Percentiles rank a stretch among this genome's conserved stretches.
Evolutionary conservation across 2,329 filamentous ascomycete species (phyloP).

Genomic region (Fusarium veterinarium): DNA sequence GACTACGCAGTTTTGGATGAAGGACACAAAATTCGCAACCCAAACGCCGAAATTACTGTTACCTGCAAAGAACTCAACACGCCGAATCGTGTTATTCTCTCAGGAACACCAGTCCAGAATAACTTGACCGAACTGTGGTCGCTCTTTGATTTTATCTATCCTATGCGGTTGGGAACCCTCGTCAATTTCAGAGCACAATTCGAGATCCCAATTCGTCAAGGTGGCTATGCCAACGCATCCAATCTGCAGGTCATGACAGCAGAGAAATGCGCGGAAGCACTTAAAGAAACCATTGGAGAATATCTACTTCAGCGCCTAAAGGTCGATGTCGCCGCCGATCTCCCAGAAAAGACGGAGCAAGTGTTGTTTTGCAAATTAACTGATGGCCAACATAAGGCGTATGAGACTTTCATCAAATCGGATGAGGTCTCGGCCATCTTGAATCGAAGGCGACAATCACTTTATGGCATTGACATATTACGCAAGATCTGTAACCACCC

Average conservation of each 20-base stretch:
- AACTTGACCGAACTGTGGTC: conserved; percentile 97
- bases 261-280: conserved; percentile 89
- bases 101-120: conserved; percentile 97
- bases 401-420: conserved; percentile 83
- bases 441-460: conserved; percentile 77
- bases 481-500: conserved; percentile 99
- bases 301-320: conserved; percentile 95
- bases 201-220: conserved; percentile 91
- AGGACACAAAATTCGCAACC: conserved; percentile 98
- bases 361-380: conserved; percentile 97
- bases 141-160: conserved; percentile 96
- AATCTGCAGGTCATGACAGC: conserved; percentile 96
- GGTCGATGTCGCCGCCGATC: conserved; percentile 89
- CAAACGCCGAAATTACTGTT: conserved; percentile 93
- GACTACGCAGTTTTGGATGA: conserved; percentile 95
- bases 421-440: conserved; percentile 88
- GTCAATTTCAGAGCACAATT: conserved; percentile 93
- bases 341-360: conserved; percentile 95
- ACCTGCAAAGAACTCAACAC: conserved; percentile 95
- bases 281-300: conserved; percentile 93
- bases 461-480: conserved; percentile 91
- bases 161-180: conserved; percentile 92
- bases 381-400: conserved; percentile 77
- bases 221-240: conserved; percentile 94
- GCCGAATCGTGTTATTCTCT: conserved; percentile 89